Evolutionary conservation across 129 eudicot genomes (phyloP).

Genomic region (Lonicera japonica): DNA sequence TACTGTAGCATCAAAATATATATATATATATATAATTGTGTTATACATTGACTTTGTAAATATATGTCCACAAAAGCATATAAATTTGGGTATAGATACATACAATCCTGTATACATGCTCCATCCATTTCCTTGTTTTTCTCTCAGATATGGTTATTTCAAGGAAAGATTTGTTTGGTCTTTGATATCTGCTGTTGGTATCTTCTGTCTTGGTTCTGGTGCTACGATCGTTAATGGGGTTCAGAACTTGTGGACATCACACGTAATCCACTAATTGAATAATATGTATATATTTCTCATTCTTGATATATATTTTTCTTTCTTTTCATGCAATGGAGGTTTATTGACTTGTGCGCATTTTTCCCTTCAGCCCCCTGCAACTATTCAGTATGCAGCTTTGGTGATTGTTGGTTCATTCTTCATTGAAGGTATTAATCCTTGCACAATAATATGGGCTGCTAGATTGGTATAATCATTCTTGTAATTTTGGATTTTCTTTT

Average conservation of each 20-base stretch:
- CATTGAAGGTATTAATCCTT: constrained; percentile 58
- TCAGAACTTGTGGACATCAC: constrained; percentile 86
- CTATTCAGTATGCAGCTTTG: constrained; percentile 82
- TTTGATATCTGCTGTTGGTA: constrained; percentile 94
- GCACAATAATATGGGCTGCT: too few species aligned
- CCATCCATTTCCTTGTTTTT: constrained; percentile 15
- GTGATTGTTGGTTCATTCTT: constrained; percentile 92
- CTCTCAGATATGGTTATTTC: constrained; percentile 80
- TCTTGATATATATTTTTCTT: background rate
- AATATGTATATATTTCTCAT: constrained; percentile 5
- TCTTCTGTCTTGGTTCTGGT: constrained; percentile 95
- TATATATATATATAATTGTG: too few species aligned
- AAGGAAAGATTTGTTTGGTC: constrained; percentile 99
- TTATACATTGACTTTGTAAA: background rate
- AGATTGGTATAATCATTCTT: background rate
- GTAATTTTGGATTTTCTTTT: constrained; percentile 2
- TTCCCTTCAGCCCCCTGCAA: constrained; percentile 57
- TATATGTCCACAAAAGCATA: background rate
- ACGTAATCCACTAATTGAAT: constrained; percentile 33
- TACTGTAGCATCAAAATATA: too few species aligned
- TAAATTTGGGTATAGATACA: background rate
- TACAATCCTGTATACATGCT: constrained; percentile 3
- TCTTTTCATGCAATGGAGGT: constrained; percentile 6
- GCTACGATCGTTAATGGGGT: constrained; percentile 90
- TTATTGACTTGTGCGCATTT: constrained; percentile 16